Evolutionary conservation across 345 rosid species (phyloP).

Genomic region (Acer yangbiense): DNA sequence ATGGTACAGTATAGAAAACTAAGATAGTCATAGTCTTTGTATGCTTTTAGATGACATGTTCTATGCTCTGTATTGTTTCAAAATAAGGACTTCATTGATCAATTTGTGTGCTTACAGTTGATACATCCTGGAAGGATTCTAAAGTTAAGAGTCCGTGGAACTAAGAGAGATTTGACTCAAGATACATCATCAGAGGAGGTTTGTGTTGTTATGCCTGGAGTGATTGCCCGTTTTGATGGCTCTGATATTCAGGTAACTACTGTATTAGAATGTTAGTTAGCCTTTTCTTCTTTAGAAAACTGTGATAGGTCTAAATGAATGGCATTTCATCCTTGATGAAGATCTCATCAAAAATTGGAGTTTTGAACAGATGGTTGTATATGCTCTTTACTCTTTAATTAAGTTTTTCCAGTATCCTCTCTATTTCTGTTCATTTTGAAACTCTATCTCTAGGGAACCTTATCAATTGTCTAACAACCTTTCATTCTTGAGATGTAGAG

Average conservation of each 20-base stretch:
- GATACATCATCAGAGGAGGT: conserved; percentile 70
- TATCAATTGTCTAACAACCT: conserved; percentile 4
- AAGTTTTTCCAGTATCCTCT: neutral
- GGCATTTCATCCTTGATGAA: neutral
- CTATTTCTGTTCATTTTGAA: neutral
- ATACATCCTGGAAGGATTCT: conserved; percentile 66
- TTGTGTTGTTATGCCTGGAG: conserved; percentile 71
- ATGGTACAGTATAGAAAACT: neutral
- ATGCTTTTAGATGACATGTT: neutral
- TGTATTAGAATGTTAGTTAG: neutral
- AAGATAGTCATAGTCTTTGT: neutral
- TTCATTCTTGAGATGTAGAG: conserved; percentile 40
- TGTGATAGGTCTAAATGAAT: neutral
- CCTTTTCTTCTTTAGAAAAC: neutral
- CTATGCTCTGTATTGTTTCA: neutral
- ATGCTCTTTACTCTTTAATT: neutral
- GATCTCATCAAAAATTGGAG: neutral
- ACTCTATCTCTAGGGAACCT: neutral
- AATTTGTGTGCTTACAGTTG: conserved; percentile 39
- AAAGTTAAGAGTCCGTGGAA: conserved; percentile 73
- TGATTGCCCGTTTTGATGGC: conserved; percentile 87
- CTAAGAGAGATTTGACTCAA: conserved; percentile 63
- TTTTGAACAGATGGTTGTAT: neutral
- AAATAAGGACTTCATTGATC: neutral
- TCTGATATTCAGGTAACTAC: conserved; percentile 61